Evolutionary conservation across 495 filamentous ascomycete species (phyloP).

Genomic region (Xylaria curta): DNA sequence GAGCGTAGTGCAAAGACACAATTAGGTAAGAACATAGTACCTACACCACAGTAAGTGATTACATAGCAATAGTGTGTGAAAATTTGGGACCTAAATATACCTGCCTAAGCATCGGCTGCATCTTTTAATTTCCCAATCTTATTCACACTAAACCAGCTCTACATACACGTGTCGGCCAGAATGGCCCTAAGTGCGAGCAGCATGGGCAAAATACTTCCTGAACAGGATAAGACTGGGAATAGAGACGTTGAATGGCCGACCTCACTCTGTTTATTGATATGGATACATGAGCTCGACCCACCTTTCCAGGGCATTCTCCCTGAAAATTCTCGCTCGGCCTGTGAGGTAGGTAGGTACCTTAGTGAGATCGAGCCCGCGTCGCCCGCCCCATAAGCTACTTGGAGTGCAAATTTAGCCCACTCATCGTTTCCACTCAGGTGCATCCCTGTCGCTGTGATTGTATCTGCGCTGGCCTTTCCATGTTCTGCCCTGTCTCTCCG

Average conservation of each 20-base stretch:
- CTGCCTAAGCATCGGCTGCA: not conserved
- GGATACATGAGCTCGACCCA: conserved; percentile 8
- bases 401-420: conserved; percentile 26
- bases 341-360: conserved; percentile 1
- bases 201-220: conserved; percentile 20
- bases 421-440: not conserved
- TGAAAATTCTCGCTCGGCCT: conserved; percentile 22
- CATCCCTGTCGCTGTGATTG: not conserved
- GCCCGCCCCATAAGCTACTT: conserved; percentile 9
- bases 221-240: conserved; percentile 11
- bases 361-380: conserved; percentile 19
- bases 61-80: not conserved
- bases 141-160: not conserved
- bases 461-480: conserved; percentile 27
- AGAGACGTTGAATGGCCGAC: not conserved
- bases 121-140: conserved; percentile 22
- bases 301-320: not conserved
- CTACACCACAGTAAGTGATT: not conserved
- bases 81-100: not conserved
- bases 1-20: not conserved
- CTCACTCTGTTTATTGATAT: conserved; percentile 4
- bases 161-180: not conserved
- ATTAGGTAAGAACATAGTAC: not conserved
- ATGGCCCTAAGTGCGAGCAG: not conserved
- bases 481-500: conserved; percentile 10